A percentile compares a stretch with the other conserved stretches of the same genome.
phyloP scores from a whole-genome alignment of 768 basidiomycete genomes.

The Mrakia hoshinonis region DNA sequence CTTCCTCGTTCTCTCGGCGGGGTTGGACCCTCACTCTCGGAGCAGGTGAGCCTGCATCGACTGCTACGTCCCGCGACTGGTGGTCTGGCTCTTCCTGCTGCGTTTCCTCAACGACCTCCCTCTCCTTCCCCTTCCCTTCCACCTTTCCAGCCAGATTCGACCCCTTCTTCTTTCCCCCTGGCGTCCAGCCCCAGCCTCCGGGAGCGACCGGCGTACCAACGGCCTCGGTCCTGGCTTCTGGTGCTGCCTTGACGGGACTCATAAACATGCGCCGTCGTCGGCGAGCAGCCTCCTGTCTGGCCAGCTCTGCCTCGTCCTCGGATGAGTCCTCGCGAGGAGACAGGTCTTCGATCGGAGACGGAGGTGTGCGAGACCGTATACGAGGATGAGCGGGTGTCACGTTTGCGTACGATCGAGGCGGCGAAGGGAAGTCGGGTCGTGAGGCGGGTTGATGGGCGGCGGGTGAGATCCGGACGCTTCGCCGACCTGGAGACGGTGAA shows the following conservation, averaged over 20 bases:
- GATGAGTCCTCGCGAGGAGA: not conserved
- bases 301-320: not conserved
- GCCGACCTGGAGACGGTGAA: no score
- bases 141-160: not conserved
- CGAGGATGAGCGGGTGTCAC: not conserved
- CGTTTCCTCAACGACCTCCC: not conserved
- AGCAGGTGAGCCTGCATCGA: not conserved
- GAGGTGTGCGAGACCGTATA: not conserved
- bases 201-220: slow-evolving; percentile 6
- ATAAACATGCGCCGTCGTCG: not conserved
- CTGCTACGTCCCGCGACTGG: not conserved
- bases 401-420: slow-evolving; percentile 7
- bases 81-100: not conserved
- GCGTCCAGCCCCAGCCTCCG: slow-evolving; percentile 20
- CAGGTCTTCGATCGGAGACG: not conserved
- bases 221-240: not conserved
- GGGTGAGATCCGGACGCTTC: not conserved
- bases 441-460: not conserved
- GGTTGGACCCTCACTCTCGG: not conserved
- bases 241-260: not conserved
- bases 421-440: not conserved
- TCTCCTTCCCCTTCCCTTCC: slow-evolving; percentile 1
- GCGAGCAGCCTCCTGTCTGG: not conserved
- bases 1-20: not conserved
- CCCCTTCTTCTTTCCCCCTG: slow-evolving; percentile 9